Evolutionary conservation across 2,329 filamentous ascomycete genomes (phyloP).

Genomic region (Sporothrix protearum): DNA sequence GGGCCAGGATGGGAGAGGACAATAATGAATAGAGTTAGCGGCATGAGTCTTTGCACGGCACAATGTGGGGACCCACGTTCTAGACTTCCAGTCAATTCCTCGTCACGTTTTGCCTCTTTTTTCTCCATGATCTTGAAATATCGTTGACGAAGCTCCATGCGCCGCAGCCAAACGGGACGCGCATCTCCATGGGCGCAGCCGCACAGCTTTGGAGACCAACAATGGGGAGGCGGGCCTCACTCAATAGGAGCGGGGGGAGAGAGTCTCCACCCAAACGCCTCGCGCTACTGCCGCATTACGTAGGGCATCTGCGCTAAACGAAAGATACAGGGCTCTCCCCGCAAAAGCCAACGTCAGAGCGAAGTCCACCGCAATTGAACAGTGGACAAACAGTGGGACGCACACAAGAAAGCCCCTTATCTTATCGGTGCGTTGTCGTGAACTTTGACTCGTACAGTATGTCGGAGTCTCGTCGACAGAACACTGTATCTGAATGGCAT

Average conservation of each 20-base stretch:
- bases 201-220: not conserved
- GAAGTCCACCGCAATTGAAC: not conserved
- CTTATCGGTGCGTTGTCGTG: not conserved
- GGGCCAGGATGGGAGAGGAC: not conserved
- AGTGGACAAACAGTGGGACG: no score
- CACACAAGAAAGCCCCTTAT: not conserved
- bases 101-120: not conserved
- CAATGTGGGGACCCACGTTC: not conserved
- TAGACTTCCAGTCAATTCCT: not conserved
- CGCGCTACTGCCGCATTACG: slow-evolving; percentile 10
- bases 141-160: not conserved
- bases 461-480: no score
- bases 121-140: not conserved
- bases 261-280: not conserved
- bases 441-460: not conserved
- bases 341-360: not conserved
- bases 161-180: not conserved
- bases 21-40: not conserved
- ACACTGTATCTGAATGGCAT: not conserved
- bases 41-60: no score
- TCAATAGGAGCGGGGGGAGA: not conserved
- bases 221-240: not conserved
- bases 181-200: not conserved
- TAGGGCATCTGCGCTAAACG: not conserved
- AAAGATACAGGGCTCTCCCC: not conserved